These are phyloP conservation scores for Raffaelea arxii DNA, from an alignment of 2,329 filamentous ascomycete genomes.

Conservation along the genomic window DNA sequence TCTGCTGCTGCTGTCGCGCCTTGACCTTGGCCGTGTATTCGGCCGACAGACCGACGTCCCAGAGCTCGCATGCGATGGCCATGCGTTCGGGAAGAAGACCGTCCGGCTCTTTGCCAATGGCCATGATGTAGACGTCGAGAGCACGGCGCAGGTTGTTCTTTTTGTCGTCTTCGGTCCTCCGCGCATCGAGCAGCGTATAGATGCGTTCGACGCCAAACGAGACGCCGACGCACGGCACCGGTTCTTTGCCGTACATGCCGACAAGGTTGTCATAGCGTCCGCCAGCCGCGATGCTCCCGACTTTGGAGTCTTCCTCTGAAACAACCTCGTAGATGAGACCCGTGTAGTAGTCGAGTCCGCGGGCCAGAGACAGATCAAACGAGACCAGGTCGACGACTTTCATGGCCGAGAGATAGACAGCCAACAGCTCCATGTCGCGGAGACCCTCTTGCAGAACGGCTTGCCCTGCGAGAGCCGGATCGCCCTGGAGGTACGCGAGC, in stretches of 20 bases:
- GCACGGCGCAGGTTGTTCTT: constrained; percentile 46
- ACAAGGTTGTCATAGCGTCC: constrained; percentile 89
- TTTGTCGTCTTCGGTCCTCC: constrained; percentile 25
- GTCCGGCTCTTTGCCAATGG: constrained; percentile 77
- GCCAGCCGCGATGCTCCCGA: constrained; percentile 80
- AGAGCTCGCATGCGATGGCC: constrained; percentile 63
- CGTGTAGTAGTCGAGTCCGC: constrained; percentile 50
- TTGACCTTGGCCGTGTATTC: constrained; percentile 87
- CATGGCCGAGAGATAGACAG: constrained; percentile 73
- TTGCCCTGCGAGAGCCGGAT: constrained; percentile 60
- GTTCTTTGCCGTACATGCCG: constrained; percentile 79
- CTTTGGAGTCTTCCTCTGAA: constrained; percentile 25
- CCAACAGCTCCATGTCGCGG: constrained; percentile 69
- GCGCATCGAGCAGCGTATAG: constrained; percentile 79
- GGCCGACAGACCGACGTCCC: constrained; percentile 81
- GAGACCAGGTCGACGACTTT: constrained; percentile 64
- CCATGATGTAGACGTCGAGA: constrained; percentile 89
- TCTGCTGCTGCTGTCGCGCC: constrained; percentile 79
- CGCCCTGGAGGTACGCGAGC: constrained; percentile 56
- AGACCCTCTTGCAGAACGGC: constrained; percentile 68
- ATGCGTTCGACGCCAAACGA: constrained; percentile 93
- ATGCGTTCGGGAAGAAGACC: constrained; percentile 78
- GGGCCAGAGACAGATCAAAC: constrained; percentile 83
- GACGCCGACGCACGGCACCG: constrained; percentile 79
- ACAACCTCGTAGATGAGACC: constrained; percentile 70